Percentiles rank a stretch among this genome's conserved stretches.
Conservation (phyloP, 2,329 filamentous ascomycete species). For the Teratosphaeria gauchensis region DNA sequence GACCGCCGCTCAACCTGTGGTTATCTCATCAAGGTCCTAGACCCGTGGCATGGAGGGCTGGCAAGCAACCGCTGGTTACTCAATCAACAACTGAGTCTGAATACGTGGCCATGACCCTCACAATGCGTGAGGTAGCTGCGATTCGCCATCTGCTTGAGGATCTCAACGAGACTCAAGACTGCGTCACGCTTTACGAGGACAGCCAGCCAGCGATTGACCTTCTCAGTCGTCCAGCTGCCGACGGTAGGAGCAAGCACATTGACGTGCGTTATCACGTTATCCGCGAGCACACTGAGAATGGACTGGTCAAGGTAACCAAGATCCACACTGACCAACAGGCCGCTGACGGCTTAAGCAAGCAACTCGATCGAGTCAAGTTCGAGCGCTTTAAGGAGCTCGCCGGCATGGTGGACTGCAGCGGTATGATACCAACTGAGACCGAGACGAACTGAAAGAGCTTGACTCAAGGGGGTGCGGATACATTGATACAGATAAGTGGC, state of each 20-base stretch:
- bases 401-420: not conserved
- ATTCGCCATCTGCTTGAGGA: not conserved
- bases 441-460: not conserved
- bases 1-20: not conserved
- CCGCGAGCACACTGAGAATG: not conserved
- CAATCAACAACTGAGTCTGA: not conserved
- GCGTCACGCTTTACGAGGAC: not conserved
- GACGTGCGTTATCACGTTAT: not conserved
- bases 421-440: not conserved
- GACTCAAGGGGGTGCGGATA: too few relatives aligned
- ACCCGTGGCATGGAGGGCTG: not conserved
- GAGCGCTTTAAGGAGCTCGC: not conserved
- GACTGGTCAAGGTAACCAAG: not conserved
- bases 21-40: not conserved
- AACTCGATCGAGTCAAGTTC: not conserved
- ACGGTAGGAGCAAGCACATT: not conserved
- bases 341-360: not conserved
- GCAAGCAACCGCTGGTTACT: not conserved
- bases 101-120: not conserved
- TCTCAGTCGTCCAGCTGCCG: not conserved
- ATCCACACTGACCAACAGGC: not conserved
- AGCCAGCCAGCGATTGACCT: not conserved
- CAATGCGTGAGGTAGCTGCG: not conserved
- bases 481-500: too few relatives aligned
- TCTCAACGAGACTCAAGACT: not conserved